A percentile compares a stretch with the other conserved stretches of the same genome.
Conservation (phyloP, 2,329 filamentous ascomycete species). For the Penicillium sp. region DNA sequence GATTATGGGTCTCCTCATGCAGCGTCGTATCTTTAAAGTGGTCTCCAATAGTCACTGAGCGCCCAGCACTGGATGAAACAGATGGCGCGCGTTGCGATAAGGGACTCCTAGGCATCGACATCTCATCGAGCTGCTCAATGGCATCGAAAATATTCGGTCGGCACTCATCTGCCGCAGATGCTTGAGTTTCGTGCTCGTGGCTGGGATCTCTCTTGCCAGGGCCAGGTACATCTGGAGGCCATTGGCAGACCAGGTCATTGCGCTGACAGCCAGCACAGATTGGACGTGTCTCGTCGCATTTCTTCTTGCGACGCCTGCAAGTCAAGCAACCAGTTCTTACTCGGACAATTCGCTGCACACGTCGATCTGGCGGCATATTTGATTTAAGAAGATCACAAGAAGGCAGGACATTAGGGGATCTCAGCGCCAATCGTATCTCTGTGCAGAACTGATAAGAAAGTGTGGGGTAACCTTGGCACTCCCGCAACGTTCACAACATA, state of each 20-base stretch:
- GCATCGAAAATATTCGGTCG: constrained; percentile 4
- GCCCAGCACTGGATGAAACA: constrained; percentile 10
- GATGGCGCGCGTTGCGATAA: constrained; percentile 16
- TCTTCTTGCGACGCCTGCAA: constrained; percentile 33
- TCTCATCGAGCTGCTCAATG: constrained; percentile 9
- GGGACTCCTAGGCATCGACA: constrained; percentile 5
- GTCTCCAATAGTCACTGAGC: constrained; percentile 8
- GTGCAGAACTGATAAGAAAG: neutral
- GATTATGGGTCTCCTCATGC: neutral
- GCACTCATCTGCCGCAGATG: neutral
- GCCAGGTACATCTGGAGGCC: constrained; percentile 22
- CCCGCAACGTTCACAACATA: neutral
- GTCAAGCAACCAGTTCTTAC: constrained; percentile 33
- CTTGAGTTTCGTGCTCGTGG: neutral
- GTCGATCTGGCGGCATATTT: constrained; percentile 17
- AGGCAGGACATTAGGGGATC: constrained; percentile 1
- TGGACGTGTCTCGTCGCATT: constrained; percentile 34
- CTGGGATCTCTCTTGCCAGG: constrained; percentile 11
- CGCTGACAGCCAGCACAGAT: constrained; percentile 31
- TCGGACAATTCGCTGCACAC: constrained; percentile 28
- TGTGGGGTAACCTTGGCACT: constrained; percentile 4
- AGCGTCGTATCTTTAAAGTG: neutral
- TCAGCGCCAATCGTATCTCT: neutral
- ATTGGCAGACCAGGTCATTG: constrained; percentile 28
- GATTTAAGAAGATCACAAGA: neutral